Evolutionary conservation across 495 filamentous ascomycete genomes (phyloP).

Genomic region (Neurospora sp.): DNA sequence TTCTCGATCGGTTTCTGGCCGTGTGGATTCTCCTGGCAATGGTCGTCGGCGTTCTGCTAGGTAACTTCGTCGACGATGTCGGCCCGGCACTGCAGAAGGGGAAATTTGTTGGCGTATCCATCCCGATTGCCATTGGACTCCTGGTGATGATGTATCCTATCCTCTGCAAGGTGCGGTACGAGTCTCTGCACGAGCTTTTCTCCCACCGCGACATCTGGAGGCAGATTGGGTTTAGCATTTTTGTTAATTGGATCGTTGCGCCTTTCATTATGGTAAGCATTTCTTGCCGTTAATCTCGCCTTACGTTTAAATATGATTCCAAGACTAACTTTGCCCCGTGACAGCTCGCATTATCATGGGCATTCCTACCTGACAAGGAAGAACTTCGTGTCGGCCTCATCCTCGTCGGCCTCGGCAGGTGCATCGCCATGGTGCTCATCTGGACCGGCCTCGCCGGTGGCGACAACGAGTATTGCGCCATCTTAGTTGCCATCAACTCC

Average conservation of each 20-base stretch:
- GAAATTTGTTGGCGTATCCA: conserved; percentile 60
- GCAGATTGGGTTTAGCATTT: conserved; percentile 67
- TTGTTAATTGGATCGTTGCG: conserved; percentile 85
- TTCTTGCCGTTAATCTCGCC: not conserved
- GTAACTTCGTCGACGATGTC: conserved; percentile 61
- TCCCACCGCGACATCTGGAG: conserved; percentile 55
- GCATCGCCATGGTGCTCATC: conserved; percentile 64
- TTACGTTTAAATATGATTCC: not conserved
- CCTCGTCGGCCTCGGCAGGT: conserved; percentile 67
- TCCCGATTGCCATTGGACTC: conserved; percentile 74
- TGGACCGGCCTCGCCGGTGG: conserved; percentile 49
- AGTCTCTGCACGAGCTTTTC: conserved; percentile 64
- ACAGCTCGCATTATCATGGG: conserved; percentile 67
- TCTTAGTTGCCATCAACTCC: conserved; percentile 83
- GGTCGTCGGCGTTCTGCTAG: conserved; percentile 66
- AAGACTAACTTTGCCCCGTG: not conserved
- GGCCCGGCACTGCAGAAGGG: conserved; percentile 58
- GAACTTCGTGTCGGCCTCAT: conserved; percentile 64
- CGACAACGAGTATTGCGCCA: conserved; percentile 77
- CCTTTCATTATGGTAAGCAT: conserved; percentile 73
- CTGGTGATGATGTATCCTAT: conserved; percentile 96
- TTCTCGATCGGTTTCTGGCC: conserved; percentile 68
- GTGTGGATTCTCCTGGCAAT: conserved; percentile 85
- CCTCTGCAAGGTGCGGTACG: conserved; percentile 83
- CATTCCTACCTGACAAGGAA: conserved; percentile 64